A percentile compares a stretch with the other conserved stretches of the same genome.
Conservation (phyloP, 768 basidiomycete species). For the Kockovaella imperatae region DNA sequence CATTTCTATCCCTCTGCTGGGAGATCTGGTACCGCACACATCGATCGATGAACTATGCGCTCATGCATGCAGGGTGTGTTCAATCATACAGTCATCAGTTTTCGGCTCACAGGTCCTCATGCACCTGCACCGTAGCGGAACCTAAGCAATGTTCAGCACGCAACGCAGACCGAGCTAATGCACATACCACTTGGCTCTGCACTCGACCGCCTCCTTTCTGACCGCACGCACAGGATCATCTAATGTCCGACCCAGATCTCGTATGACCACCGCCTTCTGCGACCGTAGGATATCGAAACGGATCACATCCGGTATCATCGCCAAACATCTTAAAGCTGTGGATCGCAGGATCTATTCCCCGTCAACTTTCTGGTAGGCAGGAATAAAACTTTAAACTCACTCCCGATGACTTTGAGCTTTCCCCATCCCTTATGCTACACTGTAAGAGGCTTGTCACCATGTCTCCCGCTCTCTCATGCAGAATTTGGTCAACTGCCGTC, state of each 20-base stretch:
- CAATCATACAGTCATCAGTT: too few species aligned
- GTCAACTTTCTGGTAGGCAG: not conserved
- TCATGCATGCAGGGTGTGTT: too few species aligned
- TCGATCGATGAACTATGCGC: too few species aligned
- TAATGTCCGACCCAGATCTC: constrained; percentile 63
- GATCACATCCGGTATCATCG: constrained; percentile 63
- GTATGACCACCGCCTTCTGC: constrained; percentile 63
- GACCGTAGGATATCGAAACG: constrained; percentile 79
- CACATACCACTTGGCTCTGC: constrained; percentile 50
- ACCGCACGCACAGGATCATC: constrained; percentile 86
- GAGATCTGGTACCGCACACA: too few species aligned
- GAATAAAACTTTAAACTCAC: constrained; percentile 10
- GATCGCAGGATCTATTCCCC: constrained; percentile 60
- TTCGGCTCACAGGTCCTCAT: too few species aligned
- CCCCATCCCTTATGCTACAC: constrained; percentile 45
- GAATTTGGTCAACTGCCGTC: constrained; percentile 35
- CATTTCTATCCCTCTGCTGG: too few species aligned
- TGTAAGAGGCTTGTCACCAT: constrained; percentile 66
- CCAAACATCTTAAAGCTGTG: constrained; percentile 67
- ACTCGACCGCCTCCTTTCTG: constrained; percentile 80
- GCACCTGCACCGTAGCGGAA: constrained; percentile 5
- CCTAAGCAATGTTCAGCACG: not conserved
- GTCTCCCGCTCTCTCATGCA: constrained; percentile 64
- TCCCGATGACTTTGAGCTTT: constrained; percentile 14
- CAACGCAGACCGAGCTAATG: too few species aligned